Base-by-base conservation (phyloP, 139 green algal genomes). In the Chlorella sp. region DNA sequence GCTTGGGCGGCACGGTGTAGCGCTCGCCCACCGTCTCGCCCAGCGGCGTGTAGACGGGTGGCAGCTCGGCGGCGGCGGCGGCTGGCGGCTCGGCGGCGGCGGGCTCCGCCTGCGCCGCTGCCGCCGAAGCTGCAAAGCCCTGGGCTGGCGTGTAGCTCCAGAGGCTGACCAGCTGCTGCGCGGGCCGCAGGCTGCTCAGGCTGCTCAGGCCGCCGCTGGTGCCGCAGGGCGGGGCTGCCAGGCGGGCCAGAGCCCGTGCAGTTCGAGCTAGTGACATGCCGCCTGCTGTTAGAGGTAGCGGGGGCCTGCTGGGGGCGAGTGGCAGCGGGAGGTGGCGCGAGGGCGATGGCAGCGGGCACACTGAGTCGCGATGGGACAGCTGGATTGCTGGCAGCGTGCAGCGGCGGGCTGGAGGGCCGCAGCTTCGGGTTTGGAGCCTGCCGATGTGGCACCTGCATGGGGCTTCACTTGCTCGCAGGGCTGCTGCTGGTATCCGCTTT, bases 1-100 rank as follows among this genome's bases (percentile, higher is more conserved):
- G 74, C 47, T 81, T 74, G 32, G 62, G 81, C n/a, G 44, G 44
- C 32, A 93, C 64, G 18, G 4, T 28, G 51, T 87, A 91, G 38
- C 13, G 39, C 36, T 56, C 74, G 13, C 18, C 25, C 11, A 87
- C 57, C 44, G 69, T 56, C 56, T 85, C 57, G 6, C 16, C n/a
- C 32, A 88, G 71, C 13, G 44, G 78, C 21, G 34, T 26, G n/a
- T 83, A 78, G 34, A 87, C 75, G 4, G 64, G 41, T 9, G 84
- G 78, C 62, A 74, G 30, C 1, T 18, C 67, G 7, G 39, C 36
- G 30, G 55, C 67, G 18, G 41, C 21, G 18, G 32, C 26, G 20
- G 60, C 38, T 28, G 76, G 34, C 56, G 81, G 30, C 47, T 72
- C 71, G 16, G 51, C 36, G 7, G 60, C 36, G 26, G 70, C 67